phyloP scores from a whole-genome alignment of 176 grass and related monocot species.

The Thinopyrum elongatum region DNA sequence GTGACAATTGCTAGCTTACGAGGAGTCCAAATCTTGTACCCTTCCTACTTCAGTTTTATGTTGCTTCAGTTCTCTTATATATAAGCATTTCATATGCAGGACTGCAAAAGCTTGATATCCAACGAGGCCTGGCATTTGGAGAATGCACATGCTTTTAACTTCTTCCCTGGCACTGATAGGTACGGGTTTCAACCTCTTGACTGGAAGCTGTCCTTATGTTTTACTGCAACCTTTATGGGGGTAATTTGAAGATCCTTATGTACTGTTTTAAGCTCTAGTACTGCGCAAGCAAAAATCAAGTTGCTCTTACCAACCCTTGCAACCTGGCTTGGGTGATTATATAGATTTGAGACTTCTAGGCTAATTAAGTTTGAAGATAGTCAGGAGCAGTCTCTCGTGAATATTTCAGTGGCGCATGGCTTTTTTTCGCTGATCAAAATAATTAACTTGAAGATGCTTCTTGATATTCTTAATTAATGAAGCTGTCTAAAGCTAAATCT shows the following conservation, averaged over 20 bases:
- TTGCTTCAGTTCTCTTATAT: constrained; percentile 20
- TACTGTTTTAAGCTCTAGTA: background rate
- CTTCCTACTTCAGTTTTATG: constrained; percentile 13
- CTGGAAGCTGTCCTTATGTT: background rate
- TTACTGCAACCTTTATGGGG: background rate
- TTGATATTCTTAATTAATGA: background rate
- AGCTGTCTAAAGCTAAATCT: constrained; percentile 18
- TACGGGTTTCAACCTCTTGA: constrained; percentile 22
- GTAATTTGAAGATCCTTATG: background rate
- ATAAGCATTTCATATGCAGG: constrained; percentile 53
- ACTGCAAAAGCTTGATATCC: constrained; percentile 78
- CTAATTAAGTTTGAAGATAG: background rate
- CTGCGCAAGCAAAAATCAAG: background rate
- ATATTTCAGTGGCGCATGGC: background rate
- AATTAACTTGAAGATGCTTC: background rate
- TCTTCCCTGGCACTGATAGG: constrained; percentile 98
- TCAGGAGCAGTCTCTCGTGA: background rate
- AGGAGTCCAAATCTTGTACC: constrained; percentile 6
- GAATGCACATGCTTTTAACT: constrained; percentile 95
- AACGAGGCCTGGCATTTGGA: constrained; percentile 84
- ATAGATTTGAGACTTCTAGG: constrained; percentile 10
- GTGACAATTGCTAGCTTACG: constrained; percentile 32
- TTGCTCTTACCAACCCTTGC: background rate
- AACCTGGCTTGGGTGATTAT: background rate
- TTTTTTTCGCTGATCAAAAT: background rate